These are phyloP conservation scores for Ophiostoma pallidulum DNA, from an alignment of 2,329 filamentous ascomycete species.

Conservation along the genomic window DNA sequence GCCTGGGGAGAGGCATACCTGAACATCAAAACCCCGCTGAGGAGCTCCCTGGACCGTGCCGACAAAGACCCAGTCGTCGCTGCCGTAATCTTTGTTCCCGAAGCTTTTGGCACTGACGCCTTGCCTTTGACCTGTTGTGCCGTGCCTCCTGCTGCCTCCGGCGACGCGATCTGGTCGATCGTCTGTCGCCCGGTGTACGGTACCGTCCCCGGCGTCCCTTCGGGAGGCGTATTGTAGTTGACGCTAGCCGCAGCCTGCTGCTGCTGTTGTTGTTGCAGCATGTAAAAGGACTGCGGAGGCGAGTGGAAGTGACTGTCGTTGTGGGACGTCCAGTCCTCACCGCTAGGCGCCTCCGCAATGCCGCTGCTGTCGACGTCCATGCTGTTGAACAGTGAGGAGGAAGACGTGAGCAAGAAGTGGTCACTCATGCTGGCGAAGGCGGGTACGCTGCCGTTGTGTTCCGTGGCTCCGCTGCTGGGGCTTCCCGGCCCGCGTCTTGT, in stretches of 20 bases:
- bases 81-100: too few species aligned
- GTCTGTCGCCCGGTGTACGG: too few species aligned
- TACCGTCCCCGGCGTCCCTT: too few species aligned
- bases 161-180: too few species aligned
- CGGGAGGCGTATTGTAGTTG: too few species aligned
- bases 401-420: not conserved
- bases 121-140: too few species aligned
- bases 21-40: slow-evolving; percentile 11
- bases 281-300: not conserved
- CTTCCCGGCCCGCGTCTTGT: not conserved
- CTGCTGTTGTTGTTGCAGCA: not conserved
- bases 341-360: too few species aligned
- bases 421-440: not conserved
- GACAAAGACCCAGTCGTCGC: not conserved
- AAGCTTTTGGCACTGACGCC: too few species aligned
- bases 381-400: not conserved
- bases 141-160: too few species aligned
- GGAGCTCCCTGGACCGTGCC: slow-evolving; percentile 6
- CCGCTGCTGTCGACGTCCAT: slow-evolving; percentile 13
- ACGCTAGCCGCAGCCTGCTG: too few species aligned
- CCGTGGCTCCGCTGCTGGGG: not conserved
- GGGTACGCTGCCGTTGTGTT: not conserved
- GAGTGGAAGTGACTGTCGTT: not conserved
- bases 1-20: slow-evolving; percentile 1
- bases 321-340: slow-evolving; percentile 11